Evolutionary conservation across 495 filamentous ascomycete species (phyloP).

Genomic region (Lasiosphaeria ovina): DNA sequence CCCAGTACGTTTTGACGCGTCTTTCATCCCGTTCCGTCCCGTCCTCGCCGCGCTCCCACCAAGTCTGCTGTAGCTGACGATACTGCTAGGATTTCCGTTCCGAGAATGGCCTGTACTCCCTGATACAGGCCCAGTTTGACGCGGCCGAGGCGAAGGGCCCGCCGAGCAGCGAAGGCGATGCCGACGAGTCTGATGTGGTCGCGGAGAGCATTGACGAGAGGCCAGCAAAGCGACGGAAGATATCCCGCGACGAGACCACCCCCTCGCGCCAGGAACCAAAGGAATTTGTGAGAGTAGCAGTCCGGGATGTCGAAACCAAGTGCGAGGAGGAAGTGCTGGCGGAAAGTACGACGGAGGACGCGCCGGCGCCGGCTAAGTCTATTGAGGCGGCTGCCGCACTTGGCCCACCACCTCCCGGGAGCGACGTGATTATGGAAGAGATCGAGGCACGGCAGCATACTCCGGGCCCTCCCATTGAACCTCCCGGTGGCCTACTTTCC

Average conservation of each 20-base stretch:
- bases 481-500: neutral
- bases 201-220: slow-evolving; percentile 23
- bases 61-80: slow-evolving; percentile 24
- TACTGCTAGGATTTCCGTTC: slow-evolving; percentile 65
- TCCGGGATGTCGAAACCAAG: neutral
- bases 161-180: slow-evolving; percentile 10
- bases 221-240: slow-evolving; percentile 44
- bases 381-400: neutral
- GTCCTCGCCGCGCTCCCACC: neutral
- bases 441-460: slow-evolving; percentile 13
- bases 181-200: slow-evolving; percentile 17
- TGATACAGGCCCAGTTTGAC: slow-evolving; percentile 65
- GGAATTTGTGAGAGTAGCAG: neutral
- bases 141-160: slow-evolving; percentile 33
- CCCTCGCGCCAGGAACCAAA: slow-evolving; percentile 13
- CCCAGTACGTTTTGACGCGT: slow-evolving; percentile 49
- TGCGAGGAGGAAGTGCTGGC: neutral
- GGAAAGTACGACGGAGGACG: neutral
- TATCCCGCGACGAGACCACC: slow-evolving; percentile 25
- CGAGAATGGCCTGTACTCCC: slow-evolving; percentile 64
- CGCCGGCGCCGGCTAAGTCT: neutral
- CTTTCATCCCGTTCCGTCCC: slow-evolving; percentile 1
- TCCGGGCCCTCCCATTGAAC: slow-evolving; percentile 15
- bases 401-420: neutral
- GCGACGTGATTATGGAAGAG: slow-evolving; percentile 10